A percentile compares a stretch with the other conserved stretches of the same genome.
Evolutionary conservation across 129 eudicot genomes (phyloP).

Genomic region (Artemisia tridentata): DNA sequence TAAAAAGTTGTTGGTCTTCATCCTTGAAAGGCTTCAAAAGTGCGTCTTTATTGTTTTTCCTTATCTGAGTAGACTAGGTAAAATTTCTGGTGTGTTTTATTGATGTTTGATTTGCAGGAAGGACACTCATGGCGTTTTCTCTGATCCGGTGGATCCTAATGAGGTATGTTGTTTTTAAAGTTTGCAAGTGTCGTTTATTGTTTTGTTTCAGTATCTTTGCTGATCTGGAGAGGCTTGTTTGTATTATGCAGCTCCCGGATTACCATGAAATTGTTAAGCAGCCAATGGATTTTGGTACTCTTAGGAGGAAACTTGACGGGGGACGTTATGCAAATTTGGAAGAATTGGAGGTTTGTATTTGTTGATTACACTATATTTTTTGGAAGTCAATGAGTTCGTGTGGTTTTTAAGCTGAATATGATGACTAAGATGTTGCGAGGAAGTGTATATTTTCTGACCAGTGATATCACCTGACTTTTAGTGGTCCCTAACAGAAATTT

Average conservation of each 20-base stretch:
- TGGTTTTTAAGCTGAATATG: not conserved
- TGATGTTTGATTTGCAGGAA: conserved; percentile 59
- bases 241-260: conserved; percentile 76
- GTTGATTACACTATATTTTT: conserved; percentile 9
- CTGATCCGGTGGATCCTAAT: conserved; percentile 86
- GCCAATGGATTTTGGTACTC: conserved; percentile 94
- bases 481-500: not conserved
- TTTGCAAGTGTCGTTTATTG: not conserved
- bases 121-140: conserved; percentile 88
- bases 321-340: conserved; percentile 66
- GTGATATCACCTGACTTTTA: not conserved
- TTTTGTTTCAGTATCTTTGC: conserved; percentile 12
- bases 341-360: conserved; percentile 78
- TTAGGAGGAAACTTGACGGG: conserved; percentile 71
- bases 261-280: conserved; percentile 79
- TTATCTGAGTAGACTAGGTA: conserved; percentile 26
- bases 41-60: conserved; percentile 38
- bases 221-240: conserved; percentile 30
- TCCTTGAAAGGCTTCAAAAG: conserved; percentile 98
- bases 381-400: not conserved
- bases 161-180: conserved; percentile 54
- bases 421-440: not conserved
- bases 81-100: conserved; percentile 23
- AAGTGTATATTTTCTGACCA: not conserved
- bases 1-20: conserved; percentile 80